Conservation (phyloP, 192 early-diverging fungal genomes). For the Backusella westeae region DNA sequence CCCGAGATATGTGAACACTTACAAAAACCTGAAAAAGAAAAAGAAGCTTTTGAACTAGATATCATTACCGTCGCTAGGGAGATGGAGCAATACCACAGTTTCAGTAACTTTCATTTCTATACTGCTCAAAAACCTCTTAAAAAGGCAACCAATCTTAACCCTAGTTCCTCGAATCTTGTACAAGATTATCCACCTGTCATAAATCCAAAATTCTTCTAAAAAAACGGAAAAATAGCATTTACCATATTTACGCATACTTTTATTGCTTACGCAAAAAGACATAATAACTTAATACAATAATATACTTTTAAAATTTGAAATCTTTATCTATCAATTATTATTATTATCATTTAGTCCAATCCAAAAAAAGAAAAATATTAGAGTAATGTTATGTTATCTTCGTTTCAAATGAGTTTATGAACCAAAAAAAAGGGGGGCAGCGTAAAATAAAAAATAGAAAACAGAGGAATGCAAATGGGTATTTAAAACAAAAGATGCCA, state of each 20-base stretch:
- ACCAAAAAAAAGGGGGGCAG: too few relatives aligned
- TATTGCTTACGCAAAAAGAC: background rate
- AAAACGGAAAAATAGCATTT: background rate
- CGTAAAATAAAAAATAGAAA: too few relatives aligned
- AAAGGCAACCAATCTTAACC: background rate
- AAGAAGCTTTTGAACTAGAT: background rate
- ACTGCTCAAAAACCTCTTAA: constrained; percentile 16
- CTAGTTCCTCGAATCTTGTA: background rate
- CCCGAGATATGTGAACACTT: constrained; percentile 9
- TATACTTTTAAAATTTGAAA: background rate
- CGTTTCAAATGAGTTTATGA: too few relatives aligned
- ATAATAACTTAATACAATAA: background rate
- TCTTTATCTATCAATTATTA: too few relatives aligned
- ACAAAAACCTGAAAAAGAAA: background rate
- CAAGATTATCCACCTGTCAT: background rate
- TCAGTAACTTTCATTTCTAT: constrained; percentile 23
- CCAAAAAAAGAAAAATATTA: too few relatives aligned
- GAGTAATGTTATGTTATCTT: too few relatives aligned
- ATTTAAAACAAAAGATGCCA: too few relatives aligned
- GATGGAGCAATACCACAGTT: constrained; percentile 26
- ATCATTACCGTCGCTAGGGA: background rate
- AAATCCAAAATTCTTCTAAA: background rate
- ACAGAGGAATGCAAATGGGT: too few relatives aligned
- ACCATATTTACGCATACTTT: background rate
- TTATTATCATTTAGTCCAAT: too few relatives aligned